Base-by-base conservation (phyloP, 345 rosid genomes). In the Balakata baccata region DNA sequence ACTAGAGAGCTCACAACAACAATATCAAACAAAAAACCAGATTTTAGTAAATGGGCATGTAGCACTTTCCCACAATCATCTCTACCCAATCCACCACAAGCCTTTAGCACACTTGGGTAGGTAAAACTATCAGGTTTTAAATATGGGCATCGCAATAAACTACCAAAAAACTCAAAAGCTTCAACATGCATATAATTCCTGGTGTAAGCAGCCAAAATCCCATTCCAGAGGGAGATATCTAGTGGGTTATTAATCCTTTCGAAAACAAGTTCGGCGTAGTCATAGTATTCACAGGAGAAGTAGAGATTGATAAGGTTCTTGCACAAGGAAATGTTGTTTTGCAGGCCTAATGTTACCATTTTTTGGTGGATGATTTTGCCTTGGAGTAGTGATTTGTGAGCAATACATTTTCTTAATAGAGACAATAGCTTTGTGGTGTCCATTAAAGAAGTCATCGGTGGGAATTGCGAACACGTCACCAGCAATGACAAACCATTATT, bases 81-180 rank as follows among this genome's bases (percentile, higher is more conserved):
- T 61, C 80, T 77, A 7, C 88, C 85, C 72, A 87, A 66, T 38
- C 75, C 90, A 72, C 86, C 91, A 60, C 83, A 92, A 10, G 91
- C 85, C 82, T 90, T 89, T 7, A 87, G 72, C 73, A 87, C 85
- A 60, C 86, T 80, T 3, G 93, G 97, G 83, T 85, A 90, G 13
- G 90, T 86, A 70, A 76, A 92, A 64, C 77, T 69, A 72, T 90
- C 88, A 38, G 96, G 83, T 10, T 82, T 84, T 72, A 86, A 78
- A 70, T 46, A 41, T 54, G 87, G 78, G 78, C 68, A 38, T 62
- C 54, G 67, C 75, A 60, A 25, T 75, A 91, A 72, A 54, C 60
- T 83, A 12, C 66, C 64, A 64, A 87, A 92, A 64, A 87, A 66
- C 20, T 81, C 81, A 65, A 90, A 69, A 81, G 84, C 86, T 60